These are phyloP conservation scores for Pichia sp. DNA, from an alignment of 1,139 yeast genomes.

Conservation along the genomic window DNA sequence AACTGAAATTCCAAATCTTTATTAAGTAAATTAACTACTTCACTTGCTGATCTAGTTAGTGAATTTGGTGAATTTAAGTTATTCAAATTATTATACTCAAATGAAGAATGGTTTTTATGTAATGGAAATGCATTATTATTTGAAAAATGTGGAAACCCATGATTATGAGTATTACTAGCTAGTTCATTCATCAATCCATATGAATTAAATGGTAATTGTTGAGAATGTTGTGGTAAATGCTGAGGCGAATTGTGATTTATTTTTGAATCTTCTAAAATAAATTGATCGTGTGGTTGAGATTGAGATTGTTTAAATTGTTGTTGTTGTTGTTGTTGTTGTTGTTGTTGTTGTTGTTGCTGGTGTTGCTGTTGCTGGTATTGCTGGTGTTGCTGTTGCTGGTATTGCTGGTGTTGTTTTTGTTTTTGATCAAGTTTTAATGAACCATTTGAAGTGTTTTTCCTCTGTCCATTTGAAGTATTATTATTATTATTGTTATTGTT, in stretches of 20 bases:
- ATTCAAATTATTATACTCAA: conserved; percentile 8
- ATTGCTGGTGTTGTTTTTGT: conserved; percentile 1
- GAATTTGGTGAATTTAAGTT: not conserved
- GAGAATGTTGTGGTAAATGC: not conserved
- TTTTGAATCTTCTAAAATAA: not conserved
- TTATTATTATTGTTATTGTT: conserved; percentile 4
- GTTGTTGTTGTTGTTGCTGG: conserved; percentile 2
- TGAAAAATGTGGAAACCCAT: conserved; percentile 7
- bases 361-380: conserved; percentile 3
- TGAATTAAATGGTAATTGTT: conserved; percentile 2
- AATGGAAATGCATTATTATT: not conserved
- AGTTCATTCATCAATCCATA: conserved; percentile 1
- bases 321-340: conserved; percentile 7
- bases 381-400: not conserved
- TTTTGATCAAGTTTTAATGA: not conserved
- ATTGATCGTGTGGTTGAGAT: conserved; percentile 7
- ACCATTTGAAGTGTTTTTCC: not conserved
- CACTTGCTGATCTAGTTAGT: conserved; percentile 8
- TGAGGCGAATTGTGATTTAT: not conserved
- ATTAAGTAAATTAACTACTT: conserved; percentile 14
- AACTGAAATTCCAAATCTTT: conserved; percentile 20
- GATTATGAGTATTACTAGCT: conserved; percentile 1
- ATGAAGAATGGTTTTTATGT: not conserved
- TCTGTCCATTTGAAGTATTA: conserved; percentile 1
- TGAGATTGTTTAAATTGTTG: conserved; percentile 1